Percentiles rank a stretch among this genome's conserved stretches.
Conservation (phyloP, 208 protist genomes). For the Zelonia costaricensis region DNA sequence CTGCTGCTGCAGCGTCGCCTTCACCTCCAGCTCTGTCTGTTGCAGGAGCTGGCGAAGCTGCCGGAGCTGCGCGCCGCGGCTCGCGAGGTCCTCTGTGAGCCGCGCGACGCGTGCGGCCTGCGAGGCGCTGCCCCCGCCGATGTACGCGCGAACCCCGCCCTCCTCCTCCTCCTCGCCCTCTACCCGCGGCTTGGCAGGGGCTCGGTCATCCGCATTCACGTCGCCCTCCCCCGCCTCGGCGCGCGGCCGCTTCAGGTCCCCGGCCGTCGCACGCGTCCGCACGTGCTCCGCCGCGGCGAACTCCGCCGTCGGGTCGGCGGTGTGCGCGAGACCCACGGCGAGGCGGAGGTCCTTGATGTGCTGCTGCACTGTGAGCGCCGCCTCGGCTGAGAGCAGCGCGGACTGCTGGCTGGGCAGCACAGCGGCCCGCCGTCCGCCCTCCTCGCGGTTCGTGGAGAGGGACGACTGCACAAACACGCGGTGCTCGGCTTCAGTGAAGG, state of each 20-base stretch:
- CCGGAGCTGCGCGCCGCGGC: conserved; percentile 34
- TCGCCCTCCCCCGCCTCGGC: conserved; percentile 12
- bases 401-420: conserved; percentile 31
- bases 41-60: conserved; percentile 61
- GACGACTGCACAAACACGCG: conserved; percentile 63
- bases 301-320: background rate
- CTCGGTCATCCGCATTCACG: background rate
- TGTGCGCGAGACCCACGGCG: conserved; percentile 26
- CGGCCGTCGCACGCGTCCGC: background rate
- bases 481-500: conserved; percentile 58
- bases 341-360: conserved; percentile 43
- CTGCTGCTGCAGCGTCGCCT: conserved; percentile 44
- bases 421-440: conserved; percentile 7
- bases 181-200: background rate
- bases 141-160: conserved; percentile 4
- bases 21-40: conserved; percentile 60
- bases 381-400: conserved; percentile 33
- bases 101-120: conserved; percentile 28
- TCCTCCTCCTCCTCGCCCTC: conserved; percentile 6
- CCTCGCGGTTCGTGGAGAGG: conserved; percentile 30
- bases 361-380: conserved; percentile 41
- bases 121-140: conserved; percentile 24
- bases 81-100: conserved; percentile 32
- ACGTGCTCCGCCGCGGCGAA: background rate
- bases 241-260: conserved; percentile 27